Conservation (phyloP, 2,329 filamentous ascomycete genomes). For the Cytospora schulzeri region DNA sequence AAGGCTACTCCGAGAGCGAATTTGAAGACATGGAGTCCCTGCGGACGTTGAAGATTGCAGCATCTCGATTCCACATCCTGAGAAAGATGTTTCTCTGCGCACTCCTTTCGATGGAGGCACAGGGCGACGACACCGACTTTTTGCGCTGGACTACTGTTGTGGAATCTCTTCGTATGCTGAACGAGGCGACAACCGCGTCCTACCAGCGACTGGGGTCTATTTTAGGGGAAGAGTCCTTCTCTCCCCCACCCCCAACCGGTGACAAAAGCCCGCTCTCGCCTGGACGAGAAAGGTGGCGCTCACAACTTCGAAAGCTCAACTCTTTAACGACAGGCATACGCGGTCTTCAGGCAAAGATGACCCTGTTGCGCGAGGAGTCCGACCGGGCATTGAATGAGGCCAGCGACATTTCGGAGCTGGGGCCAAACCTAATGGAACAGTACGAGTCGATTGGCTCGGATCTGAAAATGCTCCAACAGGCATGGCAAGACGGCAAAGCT, state of each 20-base stretch:
- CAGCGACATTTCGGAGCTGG: constrained; percentile 72
- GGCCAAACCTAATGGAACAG: constrained; percentile 77
- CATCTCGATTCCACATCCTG: constrained; percentile 77
- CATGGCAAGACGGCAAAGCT: constrained; percentile 87
- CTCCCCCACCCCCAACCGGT: constrained; percentile 52
- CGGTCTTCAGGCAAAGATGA: constrained; percentile 91
- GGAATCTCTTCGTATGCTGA: constrained; percentile 71
- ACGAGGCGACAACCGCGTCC: constrained; percentile 60
- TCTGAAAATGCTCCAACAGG: constrained; percentile 74
- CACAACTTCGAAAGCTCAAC: constrained; percentile 85
- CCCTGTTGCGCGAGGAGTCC: constrained; percentile 87
- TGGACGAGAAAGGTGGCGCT: constrained; percentile 79
- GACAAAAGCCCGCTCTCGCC: constrained; percentile 67
- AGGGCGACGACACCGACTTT: constrained; percentile 76
- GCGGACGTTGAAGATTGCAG: constrained; percentile 77
- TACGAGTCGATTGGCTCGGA: constrained; percentile 95
- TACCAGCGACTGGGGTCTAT: constrained; percentile 69
- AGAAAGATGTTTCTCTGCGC: constrained; percentile 87
- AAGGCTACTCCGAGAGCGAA: constrained; percentile 64
- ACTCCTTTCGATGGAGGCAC: constrained; percentile 83
- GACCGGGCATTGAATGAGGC: constrained; percentile 76
- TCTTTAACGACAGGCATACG: constrained; percentile 88
- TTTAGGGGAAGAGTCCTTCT: constrained; percentile 71
- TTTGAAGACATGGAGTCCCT: constrained; percentile 78
- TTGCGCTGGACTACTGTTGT: constrained; percentile 76